A percentile compares a stretch with the other conserved stretches of the same genome.
These are phyloP conservation scores for Groenewaldozyma salmanticensis DNA, from an alignment of 805 yeast species.

Conservation along the genomic window DNA sequence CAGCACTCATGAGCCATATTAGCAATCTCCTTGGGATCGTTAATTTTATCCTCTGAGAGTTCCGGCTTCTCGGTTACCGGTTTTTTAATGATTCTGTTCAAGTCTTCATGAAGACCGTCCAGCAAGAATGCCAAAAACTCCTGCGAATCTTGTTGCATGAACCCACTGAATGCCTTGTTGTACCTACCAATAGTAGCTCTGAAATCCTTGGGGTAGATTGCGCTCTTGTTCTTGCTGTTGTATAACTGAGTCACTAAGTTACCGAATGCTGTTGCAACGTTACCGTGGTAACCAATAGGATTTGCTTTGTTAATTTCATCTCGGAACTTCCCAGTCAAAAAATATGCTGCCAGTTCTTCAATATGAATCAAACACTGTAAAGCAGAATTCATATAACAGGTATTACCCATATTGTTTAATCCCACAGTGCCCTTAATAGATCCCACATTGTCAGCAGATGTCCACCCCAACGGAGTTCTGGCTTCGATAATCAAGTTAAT, in stretches of 20 bases:
- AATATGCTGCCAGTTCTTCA: constrained; percentile 73
- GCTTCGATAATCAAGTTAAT: constrained; percentile 9
- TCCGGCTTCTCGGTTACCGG: constrained; percentile 90
- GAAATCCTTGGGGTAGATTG: constrained; percentile 62
- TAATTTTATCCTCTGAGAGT: constrained; percentile 46
- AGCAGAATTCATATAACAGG: constrained; percentile 94
- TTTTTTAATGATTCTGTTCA: constrained; percentile 71
- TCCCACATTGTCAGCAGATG: constrained; percentile 3
- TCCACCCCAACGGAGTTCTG: constrained; percentile 12
- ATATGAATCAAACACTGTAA: constrained; percentile 78
- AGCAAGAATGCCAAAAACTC: constrained; percentile 81
- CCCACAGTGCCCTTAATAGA: constrained; percentile 44
- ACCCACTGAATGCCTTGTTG: constrained; percentile 69
- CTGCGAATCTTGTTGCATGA: constrained; percentile 87
- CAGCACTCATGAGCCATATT: constrained; percentile 67
- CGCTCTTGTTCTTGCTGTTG: constrained; percentile 16
- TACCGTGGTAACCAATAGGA: constrained; percentile 81
- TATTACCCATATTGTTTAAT: constrained; percentile 68
- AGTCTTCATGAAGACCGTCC: constrained; percentile 87
- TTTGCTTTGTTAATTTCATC: constrained; percentile 64
- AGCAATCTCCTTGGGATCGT: constrained; percentile 38
- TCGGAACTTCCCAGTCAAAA: constrained; percentile 42
- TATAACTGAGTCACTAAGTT: constrained; percentile 53
- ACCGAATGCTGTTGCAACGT: constrained; percentile 70
- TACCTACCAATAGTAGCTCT: constrained; percentile 69